Evolutionary conservation across 2,329 filamentous ascomycete genomes (phyloP).

Genomic region (Geosmithia morbida): DNA sequence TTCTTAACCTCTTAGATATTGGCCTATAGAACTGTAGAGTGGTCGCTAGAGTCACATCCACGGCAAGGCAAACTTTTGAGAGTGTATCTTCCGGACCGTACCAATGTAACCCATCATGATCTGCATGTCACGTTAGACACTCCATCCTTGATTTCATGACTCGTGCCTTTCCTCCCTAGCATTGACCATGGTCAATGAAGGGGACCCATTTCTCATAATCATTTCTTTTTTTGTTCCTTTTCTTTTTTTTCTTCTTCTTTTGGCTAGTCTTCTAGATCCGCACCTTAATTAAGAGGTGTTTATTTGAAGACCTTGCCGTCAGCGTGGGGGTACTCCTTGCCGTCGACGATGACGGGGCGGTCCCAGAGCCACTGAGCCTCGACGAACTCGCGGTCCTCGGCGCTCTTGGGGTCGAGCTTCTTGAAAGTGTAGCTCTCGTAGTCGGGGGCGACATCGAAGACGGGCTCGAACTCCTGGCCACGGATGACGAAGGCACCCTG

Average conservation of each 20-base stretch:
- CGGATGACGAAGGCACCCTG: conserved; percentile 90
- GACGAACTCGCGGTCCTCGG: conserved; percentile 74
- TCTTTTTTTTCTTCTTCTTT: conserved; percentile 6
- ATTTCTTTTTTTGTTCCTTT: conserved; percentile 2
- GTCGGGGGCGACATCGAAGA: conserved; percentile 95
- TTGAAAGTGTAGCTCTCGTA: conserved; percentile 92
- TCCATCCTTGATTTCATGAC: conserved; percentile 6
- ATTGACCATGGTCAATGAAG: neutral
- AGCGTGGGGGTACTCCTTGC: conserved; percentile 80
- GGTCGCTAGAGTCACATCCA: neutral
- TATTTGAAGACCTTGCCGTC: conserved; percentile 99
- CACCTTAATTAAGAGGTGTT: conserved; percentile 12
- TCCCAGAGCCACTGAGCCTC: conserved; percentile 89
- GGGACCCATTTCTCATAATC: conserved; percentile 2
- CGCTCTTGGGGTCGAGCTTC: conserved; percentile 84
- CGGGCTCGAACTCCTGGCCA: conserved; percentile 71
- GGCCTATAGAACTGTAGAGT: neutral
- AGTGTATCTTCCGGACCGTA: neutral
- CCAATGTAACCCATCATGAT: conserved; percentile 2
- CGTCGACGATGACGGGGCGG: conserved; percentile 61
- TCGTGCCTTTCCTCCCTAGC: conserved; percentile 1
- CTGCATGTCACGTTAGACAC: conserved; percentile 1
- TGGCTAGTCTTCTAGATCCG: neutral
- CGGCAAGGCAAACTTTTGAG: conserved; percentile 2
- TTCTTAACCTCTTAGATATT: neutral